phyloP scores from a whole-genome alignment of 2,329 filamentous ascomycete genomes.

The Apiospora rasikravindrae region DNA sequence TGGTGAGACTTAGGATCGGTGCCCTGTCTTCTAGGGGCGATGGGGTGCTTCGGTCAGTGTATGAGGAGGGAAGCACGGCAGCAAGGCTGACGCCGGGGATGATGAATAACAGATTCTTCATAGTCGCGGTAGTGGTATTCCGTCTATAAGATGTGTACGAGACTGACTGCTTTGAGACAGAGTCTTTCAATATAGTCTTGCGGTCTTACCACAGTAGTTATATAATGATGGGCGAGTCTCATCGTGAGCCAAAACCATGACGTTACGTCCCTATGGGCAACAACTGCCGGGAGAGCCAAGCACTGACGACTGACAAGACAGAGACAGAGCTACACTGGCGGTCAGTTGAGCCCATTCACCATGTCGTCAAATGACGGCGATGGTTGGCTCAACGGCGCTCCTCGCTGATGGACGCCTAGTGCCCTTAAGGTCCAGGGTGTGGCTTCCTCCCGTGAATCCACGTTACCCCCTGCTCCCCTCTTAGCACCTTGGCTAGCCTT shows the following conservation, averaged over 20 bases:
- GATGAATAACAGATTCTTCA: slow-evolving; percentile 34
- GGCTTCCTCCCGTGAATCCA: background rate
- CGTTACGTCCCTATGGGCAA: background rate
- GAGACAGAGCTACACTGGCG: background rate
- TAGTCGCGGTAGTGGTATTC: slow-evolving; percentile 17
- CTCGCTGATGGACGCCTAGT: background rate
- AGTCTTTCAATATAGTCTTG: background rate
- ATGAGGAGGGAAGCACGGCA: slow-evolving; percentile 29
- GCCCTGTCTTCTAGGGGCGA: background rate
- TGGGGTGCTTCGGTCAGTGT: background rate
- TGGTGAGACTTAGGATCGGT: slow-evolving; percentile 32
- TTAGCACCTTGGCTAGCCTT: background rate
- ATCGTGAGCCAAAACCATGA: slow-evolving; percentile 1
- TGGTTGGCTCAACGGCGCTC: background rate
- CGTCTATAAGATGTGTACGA: background rate
- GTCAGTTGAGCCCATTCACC: background rate
- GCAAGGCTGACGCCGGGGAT: slow-evolving; percentile 30
- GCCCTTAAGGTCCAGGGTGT: background rate
- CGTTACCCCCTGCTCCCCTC: background rate
- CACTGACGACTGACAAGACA: background rate
- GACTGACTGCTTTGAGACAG: slow-evolving; percentile 1
- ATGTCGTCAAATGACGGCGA: slow-evolving; percentile 7
- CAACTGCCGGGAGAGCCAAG: background rate
- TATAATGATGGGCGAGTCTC: background rate
- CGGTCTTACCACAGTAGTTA: background rate